phyloP scores from a whole-genome alignment of 805 yeast genomes.

The Saturnispora sekii region DNA sequence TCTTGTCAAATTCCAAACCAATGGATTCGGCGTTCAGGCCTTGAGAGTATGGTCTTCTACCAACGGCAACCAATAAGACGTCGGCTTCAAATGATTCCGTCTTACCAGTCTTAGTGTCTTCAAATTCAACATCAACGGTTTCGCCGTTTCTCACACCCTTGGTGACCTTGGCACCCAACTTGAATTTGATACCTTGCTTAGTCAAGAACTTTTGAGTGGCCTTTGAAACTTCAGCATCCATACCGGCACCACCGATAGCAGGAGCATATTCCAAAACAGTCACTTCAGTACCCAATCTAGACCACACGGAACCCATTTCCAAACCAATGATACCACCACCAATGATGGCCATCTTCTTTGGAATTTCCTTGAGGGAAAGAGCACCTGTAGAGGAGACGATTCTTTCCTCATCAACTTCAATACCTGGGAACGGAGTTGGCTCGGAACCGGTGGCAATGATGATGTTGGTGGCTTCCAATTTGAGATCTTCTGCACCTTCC shows the following conservation, averaged over 20 bases:
- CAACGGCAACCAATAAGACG: conserved; percentile 91
- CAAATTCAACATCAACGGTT: conserved; percentile 74
- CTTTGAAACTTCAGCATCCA: conserved; percentile 95
- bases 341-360: conserved; percentile 83
- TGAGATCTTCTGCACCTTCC: conserved; percentile 57
- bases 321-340: conserved; percentile 99
- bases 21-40: conserved; percentile 83
- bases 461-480: conserved; percentile 73
- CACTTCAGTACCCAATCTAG: conserved; percentile 91
- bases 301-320: conserved; percentile 98
- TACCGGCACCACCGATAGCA: conserved; percentile 97
- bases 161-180: conserved; percentile 83
- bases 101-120: conserved; percentile 80
- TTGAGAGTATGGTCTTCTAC: conserved; percentile 94
- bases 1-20: conserved; percentile 85
- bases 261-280: conserved; percentile 86
- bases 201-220: conserved; percentile 78
- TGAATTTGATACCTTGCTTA: conserved; percentile 93
- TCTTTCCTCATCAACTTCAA: conserved; percentile 91
- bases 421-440: conserved; percentile 98
- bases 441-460: conserved; percentile 98
- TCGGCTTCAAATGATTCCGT: conserved; percentile 77
- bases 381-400: conserved; percentile 96
- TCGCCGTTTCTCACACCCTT: conserved; percentile 87
- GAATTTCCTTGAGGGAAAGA: conserved; percentile 74